A percentile compares a stretch with the other conserved stretches of the same genome.
phyloP scores from a whole-genome alignment of 169 alveolate species.

The Eimeria maxima region DNA sequence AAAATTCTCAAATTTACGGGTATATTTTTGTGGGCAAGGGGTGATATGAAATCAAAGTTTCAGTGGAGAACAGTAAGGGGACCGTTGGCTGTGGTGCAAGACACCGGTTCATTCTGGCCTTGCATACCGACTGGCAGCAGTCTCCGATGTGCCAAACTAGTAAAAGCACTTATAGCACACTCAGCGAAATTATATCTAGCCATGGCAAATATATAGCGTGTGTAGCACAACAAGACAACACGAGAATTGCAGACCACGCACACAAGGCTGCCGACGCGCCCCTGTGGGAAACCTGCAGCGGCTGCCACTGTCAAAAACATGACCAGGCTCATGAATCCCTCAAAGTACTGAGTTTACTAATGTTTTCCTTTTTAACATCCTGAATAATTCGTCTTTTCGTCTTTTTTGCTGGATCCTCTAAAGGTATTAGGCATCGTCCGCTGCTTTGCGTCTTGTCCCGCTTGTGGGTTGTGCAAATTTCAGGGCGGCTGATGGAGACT shows the following conservation, averaged over 20 bases:
- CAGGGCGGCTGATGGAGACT: neutral
- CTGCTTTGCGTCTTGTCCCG: neutral
- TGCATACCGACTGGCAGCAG: neutral
- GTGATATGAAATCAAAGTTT: neutral
- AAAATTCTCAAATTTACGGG: neutral
- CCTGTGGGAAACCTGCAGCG: neutral
- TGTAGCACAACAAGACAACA: neutral
- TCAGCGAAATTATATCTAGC: neutral
- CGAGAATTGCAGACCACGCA: neutral
- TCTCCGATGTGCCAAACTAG: neutral
- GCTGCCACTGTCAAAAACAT: neutral
- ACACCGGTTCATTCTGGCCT: neutral
- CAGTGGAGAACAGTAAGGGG: neutral
- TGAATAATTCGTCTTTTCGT: neutral
- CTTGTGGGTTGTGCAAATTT: neutral
- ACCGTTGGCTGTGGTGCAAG: neutral
- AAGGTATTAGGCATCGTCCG: neutral
- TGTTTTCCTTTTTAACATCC: neutral
- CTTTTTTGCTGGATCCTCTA: neutral
- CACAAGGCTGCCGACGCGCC: neutral
- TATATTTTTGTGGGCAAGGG: neutral
- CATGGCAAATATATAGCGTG: neutral
- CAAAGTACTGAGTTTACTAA: neutral
- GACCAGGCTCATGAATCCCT: neutral
- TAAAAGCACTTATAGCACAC: neutral